phyloP scores from a whole-genome alignment of 2,329 filamentous ascomycete species.

The Esteya vermicola region DNA sequence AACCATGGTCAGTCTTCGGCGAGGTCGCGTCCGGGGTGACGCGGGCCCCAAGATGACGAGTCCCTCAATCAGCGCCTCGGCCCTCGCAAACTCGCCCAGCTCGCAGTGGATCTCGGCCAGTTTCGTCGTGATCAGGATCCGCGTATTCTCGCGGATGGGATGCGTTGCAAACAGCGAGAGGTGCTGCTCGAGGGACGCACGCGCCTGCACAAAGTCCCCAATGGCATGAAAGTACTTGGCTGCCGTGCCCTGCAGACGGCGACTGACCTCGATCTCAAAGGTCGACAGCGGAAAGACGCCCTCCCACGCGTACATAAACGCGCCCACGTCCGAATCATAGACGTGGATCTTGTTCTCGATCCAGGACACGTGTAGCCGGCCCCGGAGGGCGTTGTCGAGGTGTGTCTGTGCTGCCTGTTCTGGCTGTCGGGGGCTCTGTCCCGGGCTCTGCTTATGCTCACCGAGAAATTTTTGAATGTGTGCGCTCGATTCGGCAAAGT shows the following conservation, averaged over 20 bases:
- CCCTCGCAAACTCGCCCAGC: constrained; percentile 13
- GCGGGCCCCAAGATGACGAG: constrained; percentile 9
- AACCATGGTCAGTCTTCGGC: constrained; percentile 14
- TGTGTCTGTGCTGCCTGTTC: no score
- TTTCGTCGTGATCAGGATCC: constrained; percentile 13
- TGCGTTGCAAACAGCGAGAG: constrained; percentile 13
- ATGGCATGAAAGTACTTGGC: constrained; percentile 19
- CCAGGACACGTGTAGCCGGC: constrained; percentile 20
- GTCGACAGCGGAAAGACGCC: constrained; percentile 16
- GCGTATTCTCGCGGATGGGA: constrained; percentile 14
- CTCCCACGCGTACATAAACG: constrained; percentile 18
- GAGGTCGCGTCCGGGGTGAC: constrained; percentile 10
- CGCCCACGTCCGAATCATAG: constrained; percentile 16
- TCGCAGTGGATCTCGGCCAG: constrained; percentile 18
- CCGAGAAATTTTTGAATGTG: constrained; percentile 14
- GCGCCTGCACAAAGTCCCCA: constrained; percentile 16
- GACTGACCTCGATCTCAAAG: constrained; percentile 19
- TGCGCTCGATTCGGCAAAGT: constrained; percentile 14
- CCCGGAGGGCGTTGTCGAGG: constrained; percentile 16
- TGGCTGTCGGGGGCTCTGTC: no score
- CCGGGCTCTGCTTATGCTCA: not conserved
- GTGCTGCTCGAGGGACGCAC: constrained; percentile 18
- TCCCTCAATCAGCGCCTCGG: constrained; percentile 13
- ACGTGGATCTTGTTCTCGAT: constrained; percentile 20
- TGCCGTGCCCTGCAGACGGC: constrained; percentile 17